Percentiles rank a stretch among this genome's conserved stretches.
These are phyloP conservation scores for Pseudomonodictys pantanalensis DNA, from an alignment of 495 filamentous ascomycete species.

Conservation along the genomic window DNA sequence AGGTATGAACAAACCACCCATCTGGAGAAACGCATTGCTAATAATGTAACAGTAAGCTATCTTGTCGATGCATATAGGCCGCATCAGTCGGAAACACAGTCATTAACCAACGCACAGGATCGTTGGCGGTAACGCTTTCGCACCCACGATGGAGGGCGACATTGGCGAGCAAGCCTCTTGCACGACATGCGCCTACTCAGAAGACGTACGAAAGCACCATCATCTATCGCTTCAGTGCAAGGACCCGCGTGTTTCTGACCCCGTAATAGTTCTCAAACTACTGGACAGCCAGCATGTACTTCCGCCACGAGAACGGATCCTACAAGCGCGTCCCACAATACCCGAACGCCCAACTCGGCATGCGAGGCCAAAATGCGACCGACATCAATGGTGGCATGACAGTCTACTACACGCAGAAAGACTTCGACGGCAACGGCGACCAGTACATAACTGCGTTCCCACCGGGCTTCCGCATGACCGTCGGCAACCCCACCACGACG, in stretches of 20 bases:
- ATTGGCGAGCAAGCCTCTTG: slow-evolving; percentile 47
- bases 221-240: not conserved
- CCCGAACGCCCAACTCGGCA: slow-evolving; percentile 39
- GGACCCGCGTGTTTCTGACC: not conserved
- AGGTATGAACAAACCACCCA: too few relatives aligned
- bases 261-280: slow-evolving; percentile 37
- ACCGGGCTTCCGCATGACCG: slow-evolving; percentile 56
- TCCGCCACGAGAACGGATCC: slow-evolving; percentile 50
- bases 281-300: slow-evolving; percentile 51
- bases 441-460: slow-evolving; percentile 47
- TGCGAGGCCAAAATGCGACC: slow-evolving; percentile 23
- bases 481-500: slow-evolving; percentile 46
- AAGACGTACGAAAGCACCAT: slow-evolving; percentile 39
- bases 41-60: too few relatives aligned
- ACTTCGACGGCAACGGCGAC: slow-evolving; percentile 47
- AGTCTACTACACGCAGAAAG: slow-evolving; percentile 45
- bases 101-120: not conserved
- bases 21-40: too few relatives aligned
- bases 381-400: slow-evolving; percentile 51
- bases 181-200: slow-evolving; percentile 41
- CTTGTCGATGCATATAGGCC: slow-evolving; percentile 19
- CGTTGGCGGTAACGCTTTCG: slow-evolving; percentile 51
- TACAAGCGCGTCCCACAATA: slow-evolving; percentile 47
- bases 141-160: slow-evolving; percentile 48
- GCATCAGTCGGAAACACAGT: not conserved